Evolutionary conservation across 1,284 basidiomycete genomes (phyloP), one percentile per base, ranked within the genome.

Genomic region (Ganoderma meredithae): DNA sequence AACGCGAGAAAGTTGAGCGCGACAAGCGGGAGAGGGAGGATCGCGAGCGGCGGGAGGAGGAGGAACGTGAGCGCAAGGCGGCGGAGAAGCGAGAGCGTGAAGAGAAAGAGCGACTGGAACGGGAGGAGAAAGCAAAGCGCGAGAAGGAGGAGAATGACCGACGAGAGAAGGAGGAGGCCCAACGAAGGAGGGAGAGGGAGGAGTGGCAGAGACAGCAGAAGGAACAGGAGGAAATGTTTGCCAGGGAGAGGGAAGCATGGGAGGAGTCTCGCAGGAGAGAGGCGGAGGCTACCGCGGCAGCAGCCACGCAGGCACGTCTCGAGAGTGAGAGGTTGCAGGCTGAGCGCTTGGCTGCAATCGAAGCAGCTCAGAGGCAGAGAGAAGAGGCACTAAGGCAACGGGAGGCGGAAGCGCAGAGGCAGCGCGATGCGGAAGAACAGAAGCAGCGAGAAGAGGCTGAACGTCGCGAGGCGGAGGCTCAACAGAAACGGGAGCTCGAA

Each of bases 1-100:
- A 44, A 69, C 72, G 65, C 72, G 76, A 71, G 72, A 73, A 67
- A 73, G 78, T 59, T 72, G 72, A 62, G 69, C 66, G 68, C 67
- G 67, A 59, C 59, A 67, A 61, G 70, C 71, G 63, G 69, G 70
- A 68, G 72, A 73, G 65, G 43, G 74, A 69, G 58, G 74, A 76
- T 56, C 65, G 70, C 43, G 76, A 75, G 68, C 66, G 70, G 65
- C 66, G 65, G 12, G 69, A 67, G 41, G 56, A 65, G 15, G 71
- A 72, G 52, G 64, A 67, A 40, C 25, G 47, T 25, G 65, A 70
- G 17, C 67, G 69, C 0, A 68, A 62, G 44, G 61, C 65, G 58
- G 62, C 60, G 63, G 74, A 74, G 58, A 64, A 63, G 52, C 60
- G 62, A 55, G 67, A 66, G 27, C 49, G 58, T 41, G 68, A 71